Conservation (phyloP, 805 yeast species). For the Aciculoconidium aculeatum region DNA sequence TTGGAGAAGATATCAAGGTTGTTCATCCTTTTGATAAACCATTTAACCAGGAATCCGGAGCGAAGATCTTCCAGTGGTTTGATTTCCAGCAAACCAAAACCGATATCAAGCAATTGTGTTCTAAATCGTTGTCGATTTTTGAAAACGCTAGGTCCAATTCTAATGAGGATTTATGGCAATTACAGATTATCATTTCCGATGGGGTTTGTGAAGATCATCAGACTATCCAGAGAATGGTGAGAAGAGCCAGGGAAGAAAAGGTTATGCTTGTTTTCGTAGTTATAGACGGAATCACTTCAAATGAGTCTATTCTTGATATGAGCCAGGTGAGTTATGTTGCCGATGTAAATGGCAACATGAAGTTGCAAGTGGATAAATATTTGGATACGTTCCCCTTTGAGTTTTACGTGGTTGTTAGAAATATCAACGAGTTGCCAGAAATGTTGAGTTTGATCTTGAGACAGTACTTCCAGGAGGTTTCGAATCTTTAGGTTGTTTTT, state of each 20-base stretch:
- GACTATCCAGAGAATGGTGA: slow-evolving; percentile 72
- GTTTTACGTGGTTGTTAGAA: slow-evolving; percentile 87
- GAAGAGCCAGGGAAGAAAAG: slow-evolving; percentile 86
- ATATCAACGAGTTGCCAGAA: slow-evolving; percentile 84
- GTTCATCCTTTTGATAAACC: slow-evolving; percentile 89
- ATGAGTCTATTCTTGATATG: slow-evolving; percentile 90
- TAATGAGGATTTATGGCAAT: slow-evolving; percentile 76
- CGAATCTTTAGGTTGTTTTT: slow-evolving; percentile 8
- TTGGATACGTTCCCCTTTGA: slow-evolving; percentile 95
- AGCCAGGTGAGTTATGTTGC: slow-evolving; percentile 81
- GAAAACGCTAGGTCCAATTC: slow-evolving; percentile 46
- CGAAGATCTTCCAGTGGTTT: slow-evolving; percentile 79
- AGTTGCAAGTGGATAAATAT: slow-evolving; percentile 73
- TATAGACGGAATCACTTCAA: slow-evolving; percentile 80
- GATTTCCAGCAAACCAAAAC: slow-evolving; percentile 86
- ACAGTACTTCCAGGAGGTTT: slow-evolving; percentile 78
- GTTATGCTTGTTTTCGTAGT: slow-evolving; percentile 94
- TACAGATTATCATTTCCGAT: slow-evolving; percentile 88
- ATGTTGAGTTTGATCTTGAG: slow-evolving; percentile 85
- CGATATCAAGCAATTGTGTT: slow-evolving; percentile 69
- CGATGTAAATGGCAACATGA: slow-evolving; percentile 62
- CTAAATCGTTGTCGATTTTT: slow-evolving; percentile 68
- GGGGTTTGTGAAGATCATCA: slow-evolving; percentile 97
- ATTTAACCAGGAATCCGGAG: slow-evolving; percentile 74
- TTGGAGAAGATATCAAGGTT: slow-evolving; percentile 77